These are phyloP conservation scores for Trichosporon ovoides DNA, from an alignment of 1,284 basidiomycete genomes.

Conservation along the genomic window DNA sequence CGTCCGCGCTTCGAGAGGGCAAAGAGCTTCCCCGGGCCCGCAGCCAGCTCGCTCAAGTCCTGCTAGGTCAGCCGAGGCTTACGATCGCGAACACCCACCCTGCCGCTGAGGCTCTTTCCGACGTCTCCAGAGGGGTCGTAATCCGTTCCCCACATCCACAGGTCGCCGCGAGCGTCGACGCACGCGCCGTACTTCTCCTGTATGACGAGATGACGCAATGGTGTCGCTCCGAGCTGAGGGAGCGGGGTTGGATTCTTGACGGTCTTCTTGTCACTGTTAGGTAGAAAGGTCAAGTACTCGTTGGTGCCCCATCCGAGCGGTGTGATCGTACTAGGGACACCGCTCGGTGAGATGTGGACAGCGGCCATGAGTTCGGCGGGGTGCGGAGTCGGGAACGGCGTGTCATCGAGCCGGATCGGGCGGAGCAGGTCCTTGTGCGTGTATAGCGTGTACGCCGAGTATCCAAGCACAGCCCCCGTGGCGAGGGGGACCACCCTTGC, in stretches of 20 bases:
- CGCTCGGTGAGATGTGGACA: slow-evolving; percentile 2
- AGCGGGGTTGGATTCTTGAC: slow-evolving; percentile 37
- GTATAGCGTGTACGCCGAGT: slow-evolving; percentile 5
- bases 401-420: slow-evolving; percentile 13
- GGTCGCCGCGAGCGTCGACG: slow-evolving; percentile 78
- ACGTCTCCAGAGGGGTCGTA: slow-evolving; percentile 52
- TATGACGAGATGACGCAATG: slow-evolving; percentile 69
- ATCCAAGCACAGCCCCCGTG: slow-evolving; percentile 2
- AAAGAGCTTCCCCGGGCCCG: slow-evolving; percentile 57
- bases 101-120: slow-evolving; percentile 56
- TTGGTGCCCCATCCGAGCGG: slow-evolving; percentile 45
- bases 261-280: slow-evolving; percentile 25
- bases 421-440: background rate
- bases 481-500: slow-evolving; percentile 12
- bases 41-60: slow-evolving; percentile 63
- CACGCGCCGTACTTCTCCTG: slow-evolving; percentile 71
- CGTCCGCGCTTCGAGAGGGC: slow-evolving; percentile 65
- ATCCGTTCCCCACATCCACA: slow-evolving; percentile 79
- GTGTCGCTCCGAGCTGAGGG: slow-evolving; percentile 42
- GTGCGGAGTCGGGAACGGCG: slow-evolving; percentile 3
- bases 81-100: slow-evolving; percentile 55
- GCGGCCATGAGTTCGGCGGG: background rate
- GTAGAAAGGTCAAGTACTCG: slow-evolving; percentile 30
- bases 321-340: slow-evolving; percentile 24
- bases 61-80: slow-evolving; percentile 36